Base-by-base conservation (phyloP, 192 early-diverging fungal species). In the Coemansia sp. region DNA sequence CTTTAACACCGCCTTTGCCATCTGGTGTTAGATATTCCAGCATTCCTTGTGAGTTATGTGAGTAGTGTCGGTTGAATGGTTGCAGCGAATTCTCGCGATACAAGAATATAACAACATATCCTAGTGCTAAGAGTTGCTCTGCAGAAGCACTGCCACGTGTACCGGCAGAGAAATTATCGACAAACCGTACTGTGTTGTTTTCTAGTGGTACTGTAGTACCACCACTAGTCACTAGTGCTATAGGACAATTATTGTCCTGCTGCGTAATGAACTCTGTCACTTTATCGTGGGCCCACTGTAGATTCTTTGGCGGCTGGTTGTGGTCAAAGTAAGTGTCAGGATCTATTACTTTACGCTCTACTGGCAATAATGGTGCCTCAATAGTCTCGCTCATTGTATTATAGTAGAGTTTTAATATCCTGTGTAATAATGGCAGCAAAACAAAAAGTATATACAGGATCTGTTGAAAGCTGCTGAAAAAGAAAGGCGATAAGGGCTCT, bases 131-230 rank as follows among this genome's bases (percentile, higher is more conserved):
- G 84, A 91, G 90, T 86, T 94, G 91, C 73, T 99, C 97, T n/a
- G 96, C 94, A 21, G 95, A 97, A 5, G 89, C 86, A 5, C 96
- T 90, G 23, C 97, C 97, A 51, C 97, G 90, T 10, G 92, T 98
- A 14, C 97, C 97, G 5, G 91, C 94, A 49, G 89, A 92, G 68
- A 99, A 99, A 74, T 99, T 99, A 82, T 99, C 97, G 56, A 99
- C 88, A 78, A 99, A 99, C 32, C 97, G 90, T 49, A 99, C 97
- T 4, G 96, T 99, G 70, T 97, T 87, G 62, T 88, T 88, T 67
- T 99, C 95, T 12, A 98, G 81, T 8, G 94, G 96, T 14, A 98
- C 95, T 0, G 93, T 97, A 6, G 97, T 99, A 38, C 97, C 97
- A 30, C 96, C 97, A 62, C 87, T 90, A 5, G 95, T 97, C 21